Evolutionary conservation across 495 filamentous ascomycete genomes (phyloP).

Genomic region (Barbatosphaeria neglecta): DNA sequence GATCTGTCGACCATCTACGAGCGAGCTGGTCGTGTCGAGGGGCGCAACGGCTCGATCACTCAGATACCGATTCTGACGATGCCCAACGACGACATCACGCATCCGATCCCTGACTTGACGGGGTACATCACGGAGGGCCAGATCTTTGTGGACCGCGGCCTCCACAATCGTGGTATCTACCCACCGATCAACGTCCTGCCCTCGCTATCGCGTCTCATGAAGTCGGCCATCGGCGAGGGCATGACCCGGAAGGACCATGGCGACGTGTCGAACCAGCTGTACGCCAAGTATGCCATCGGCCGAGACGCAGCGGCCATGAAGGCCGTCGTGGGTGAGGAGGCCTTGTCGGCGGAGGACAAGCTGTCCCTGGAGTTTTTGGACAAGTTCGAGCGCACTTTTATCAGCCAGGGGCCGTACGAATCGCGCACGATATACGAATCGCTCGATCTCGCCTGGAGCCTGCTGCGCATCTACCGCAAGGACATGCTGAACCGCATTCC

Average conservation of each 20-base stretch:
- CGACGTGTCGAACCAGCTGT: conserved; percentile 98
- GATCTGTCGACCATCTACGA: conserved; percentile 99
- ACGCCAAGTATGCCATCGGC: conserved; percentile 99
- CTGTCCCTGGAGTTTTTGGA: conserved; percentile 95
- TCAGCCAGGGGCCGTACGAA: conserved; percentile 87
- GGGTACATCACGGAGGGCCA: conserved; percentile 99
- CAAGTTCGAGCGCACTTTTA: conserved; percentile 92
- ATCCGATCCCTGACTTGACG: conserved; percentile 97
- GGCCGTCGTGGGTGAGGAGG: conserved; percentile 97
- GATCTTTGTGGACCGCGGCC: conserved; percentile 92
- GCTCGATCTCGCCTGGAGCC: conserved; percentile 88
- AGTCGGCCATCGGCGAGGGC: conserved; percentile 95
- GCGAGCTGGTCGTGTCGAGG: conserved; percentile 94
- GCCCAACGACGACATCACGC: conserved; percentile 99
- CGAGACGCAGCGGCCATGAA: conserved; percentile 98
- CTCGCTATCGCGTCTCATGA: conserved; percentile 98
- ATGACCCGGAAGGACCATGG: conserved; percentile 93
- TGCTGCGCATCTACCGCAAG: conserved; percentile 93
- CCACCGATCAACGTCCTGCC: conserved; percentile 98
- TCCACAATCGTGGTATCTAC: conserved; percentile 93
- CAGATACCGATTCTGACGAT: conserved; percentile 98
- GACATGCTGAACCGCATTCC: conserved; percentile 97
- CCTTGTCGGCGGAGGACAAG: conserved; percentile 90
- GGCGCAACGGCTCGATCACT: conserved; percentile 95
- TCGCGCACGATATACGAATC: conserved; percentile 79